Conservation (phyloP, 805 yeast species). For the Candida dajiaensis region DNA sequence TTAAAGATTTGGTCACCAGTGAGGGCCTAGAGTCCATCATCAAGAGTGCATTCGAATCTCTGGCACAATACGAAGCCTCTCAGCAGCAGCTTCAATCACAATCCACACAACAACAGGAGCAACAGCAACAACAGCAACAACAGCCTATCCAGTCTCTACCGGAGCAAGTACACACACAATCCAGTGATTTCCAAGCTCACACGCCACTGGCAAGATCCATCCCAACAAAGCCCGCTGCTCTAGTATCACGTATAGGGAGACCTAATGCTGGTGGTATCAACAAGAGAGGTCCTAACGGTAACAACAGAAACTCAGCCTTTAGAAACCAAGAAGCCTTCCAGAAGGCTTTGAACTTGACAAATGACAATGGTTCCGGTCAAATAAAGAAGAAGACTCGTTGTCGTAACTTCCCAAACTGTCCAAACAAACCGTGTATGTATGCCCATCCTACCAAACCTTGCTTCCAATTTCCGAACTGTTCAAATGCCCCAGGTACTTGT, state of each 20-base stretch:
- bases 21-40: constrained; percentile 55
- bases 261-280: constrained; percentile 1
- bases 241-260: constrained; percentile 6
- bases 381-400: constrained; percentile 60
- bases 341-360: constrained; percentile 32
- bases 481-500: constrained; percentile 78
- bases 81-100: constrained; percentile 3
- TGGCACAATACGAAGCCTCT: constrained; percentile 20
- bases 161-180: constrained; percentile 3
- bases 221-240: constrained; percentile 7
- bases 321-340: constrained; percentile 30
- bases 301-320: constrained; percentile 18
- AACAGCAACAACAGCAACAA: constrained; percentile 1
- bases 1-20: constrained; percentile 54
- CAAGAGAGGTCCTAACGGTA: constrained; percentile 3
- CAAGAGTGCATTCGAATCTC: constrained; percentile 50
- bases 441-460: constrained; percentile 81
- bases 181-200: neutral
- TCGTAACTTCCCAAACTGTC: constrained; percentile 65
- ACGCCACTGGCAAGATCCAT: constrained; percentile 2
- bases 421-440: constrained; percentile 56
- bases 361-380: constrained; percentile 26
- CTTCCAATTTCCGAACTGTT: constrained; percentile 69
- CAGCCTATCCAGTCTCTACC: neutral
- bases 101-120: neutral